A percentile compares a stretch with the other conserved stretches of the same genome.
phyloP scores from a whole-genome alignment of 1,284 basidiomycete species.

The Singerocomus rubriflavus region DNA sequence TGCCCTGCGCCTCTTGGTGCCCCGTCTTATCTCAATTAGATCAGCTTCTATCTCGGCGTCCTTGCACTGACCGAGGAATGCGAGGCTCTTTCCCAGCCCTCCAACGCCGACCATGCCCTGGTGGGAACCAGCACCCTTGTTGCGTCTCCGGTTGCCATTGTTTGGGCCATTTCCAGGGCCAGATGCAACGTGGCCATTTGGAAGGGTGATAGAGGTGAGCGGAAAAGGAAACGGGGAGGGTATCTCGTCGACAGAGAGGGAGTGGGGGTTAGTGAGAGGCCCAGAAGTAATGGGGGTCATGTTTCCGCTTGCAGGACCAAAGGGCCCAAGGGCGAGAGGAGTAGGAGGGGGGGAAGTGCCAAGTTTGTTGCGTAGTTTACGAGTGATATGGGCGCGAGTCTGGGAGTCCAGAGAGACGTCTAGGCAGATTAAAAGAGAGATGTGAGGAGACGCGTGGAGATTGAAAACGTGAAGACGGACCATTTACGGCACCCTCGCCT shows the following conservation, averaged over 20 bases:
- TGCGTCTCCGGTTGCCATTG: slow-evolving; percentile 49
- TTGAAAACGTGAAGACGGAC: slow-evolving; percentile 34
- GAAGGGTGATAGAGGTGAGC: slow-evolving; percentile 47
- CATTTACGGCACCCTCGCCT: slow-evolving; percentile 66
- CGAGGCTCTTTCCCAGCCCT: slow-evolving; percentile 64
- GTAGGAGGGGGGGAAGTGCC: slow-evolving; percentile 64
- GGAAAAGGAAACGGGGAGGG: slow-evolving; percentile 79
- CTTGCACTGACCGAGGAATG: slow-evolving; percentile 50
- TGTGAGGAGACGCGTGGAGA: slow-evolving; percentile 6
- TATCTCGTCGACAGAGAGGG: slow-evolving; percentile 75
- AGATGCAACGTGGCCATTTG: slow-evolving; percentile 33
- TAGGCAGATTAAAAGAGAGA: slow-evolving; percentile 22
- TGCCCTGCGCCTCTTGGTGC: slow-evolving; percentile 63
- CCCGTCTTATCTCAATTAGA: slow-evolving; percentile 69
- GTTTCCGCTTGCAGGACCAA: slow-evolving; percentile 35
- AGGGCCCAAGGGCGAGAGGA: slow-evolving; percentile 39
- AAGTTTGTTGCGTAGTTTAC: slow-evolving; percentile 75
- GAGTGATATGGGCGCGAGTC: slow-evolving; percentile 73
- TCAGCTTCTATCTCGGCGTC: slow-evolving; percentile 70
- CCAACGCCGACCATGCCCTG: slow-evolving; percentile 49
- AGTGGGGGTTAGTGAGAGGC: slow-evolving; percentile 72
- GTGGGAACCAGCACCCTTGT: slow-evolving; percentile 56
- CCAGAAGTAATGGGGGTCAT: slow-evolving; percentile 54
- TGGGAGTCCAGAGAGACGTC: slow-evolving; percentile 70
- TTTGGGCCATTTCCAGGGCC: slow-evolving; percentile 35